phyloP scores from a whole-genome alignment of 2,329 filamentous ascomycete species.

The Trichophyton schoenleinii region DNA sequence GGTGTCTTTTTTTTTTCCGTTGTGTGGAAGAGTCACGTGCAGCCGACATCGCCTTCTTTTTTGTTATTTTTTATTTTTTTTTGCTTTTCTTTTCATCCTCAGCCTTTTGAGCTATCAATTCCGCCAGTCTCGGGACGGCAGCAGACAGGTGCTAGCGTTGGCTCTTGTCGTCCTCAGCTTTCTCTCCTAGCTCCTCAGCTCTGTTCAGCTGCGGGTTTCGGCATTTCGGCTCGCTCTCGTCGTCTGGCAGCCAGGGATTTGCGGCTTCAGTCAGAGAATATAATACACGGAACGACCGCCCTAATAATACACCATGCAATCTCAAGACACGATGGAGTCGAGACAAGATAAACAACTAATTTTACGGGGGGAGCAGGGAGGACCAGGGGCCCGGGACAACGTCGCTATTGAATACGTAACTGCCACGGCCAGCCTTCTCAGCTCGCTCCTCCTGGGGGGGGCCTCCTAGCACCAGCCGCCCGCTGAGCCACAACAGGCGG shows the following conservation, averaged over 20 bases:
- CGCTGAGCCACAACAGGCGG: not conserved
- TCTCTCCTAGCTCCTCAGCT: not conserved
- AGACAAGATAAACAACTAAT: not conserved
- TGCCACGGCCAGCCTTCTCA: not conserved
- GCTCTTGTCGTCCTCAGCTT: not conserved
- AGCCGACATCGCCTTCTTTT: not conserved
- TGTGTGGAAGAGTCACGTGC: slow-evolving; percentile 3
- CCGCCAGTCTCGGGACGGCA: not conserved
- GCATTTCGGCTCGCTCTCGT: not conserved
- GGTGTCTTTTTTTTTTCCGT: not conserved
- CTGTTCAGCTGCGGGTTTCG: not conserved
- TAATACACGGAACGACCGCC: not conserved
- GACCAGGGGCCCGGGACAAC: not conserved
- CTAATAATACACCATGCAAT: not conserved
- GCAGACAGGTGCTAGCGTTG: not conserved
- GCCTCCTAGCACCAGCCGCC: not conserved
- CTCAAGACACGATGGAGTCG: not conserved
- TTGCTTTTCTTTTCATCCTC: no score
- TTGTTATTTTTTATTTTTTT: no score
- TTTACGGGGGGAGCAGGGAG: not conserved
- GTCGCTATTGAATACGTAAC: not conserved
- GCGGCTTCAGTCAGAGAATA: not conserved
- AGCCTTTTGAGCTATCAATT: not conserved
- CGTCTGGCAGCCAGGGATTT: not conserved
- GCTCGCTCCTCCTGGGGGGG: not conserved